Base-by-base conservation (phyloP, 1,284 basidiomycete genomes). In the Apiotrichum domesticum region DNA sequence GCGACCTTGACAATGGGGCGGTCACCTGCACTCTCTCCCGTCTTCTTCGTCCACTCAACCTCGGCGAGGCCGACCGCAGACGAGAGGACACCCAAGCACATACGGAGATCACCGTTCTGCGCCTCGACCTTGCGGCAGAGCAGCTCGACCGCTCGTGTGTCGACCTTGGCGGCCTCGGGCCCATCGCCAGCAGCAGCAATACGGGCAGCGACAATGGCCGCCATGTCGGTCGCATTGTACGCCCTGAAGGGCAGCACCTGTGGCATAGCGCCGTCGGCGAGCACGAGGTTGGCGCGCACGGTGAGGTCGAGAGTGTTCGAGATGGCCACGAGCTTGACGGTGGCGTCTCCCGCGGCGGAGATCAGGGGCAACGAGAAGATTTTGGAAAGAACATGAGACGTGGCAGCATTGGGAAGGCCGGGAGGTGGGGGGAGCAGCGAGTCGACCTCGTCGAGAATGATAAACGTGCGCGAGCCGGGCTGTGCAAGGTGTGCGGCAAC, bases 301-400 rank as follows among this genome's bases (percentile, higher is more conserved):
- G 77, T 76, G 8, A 77, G 65, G 59, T 77, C 75, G 51, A 78
- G 71, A 13, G 75, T 77, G 66, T 77, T 77, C 54, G 75, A 74
- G 61, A 77, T 78, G 54, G 73, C 69, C 46, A 77, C 65, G 32
- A 77, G 63, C 55, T 75, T 74, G 63, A 74, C 58, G n/a, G 64
- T 65, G 3, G 59, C 46, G 15, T 45, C 35, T 8, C 55, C 9
- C n/a, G 65, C 59, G 8, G 59, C 48, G 3, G 66, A 68, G 3
- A 62, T 43, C 3, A 66, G 59, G 1, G 76, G 75, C 5, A 77
- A 66, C 8, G 69, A 64, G 59, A 78, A 75, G 29, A 78, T 65
- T 40, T 71, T 70, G 29, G 66, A 65, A 37, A 77, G 68, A 6
- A 73, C 69, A 49, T 75, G 74, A 3, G 71, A 70, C 15, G 63